Percentiles rank a stretch among this genome's conserved stretches.
These are phyloP conservation scores for Malassezia pachydermatis DNA, from an alignment of 1,284 basidiomycete species.

Conservation along the genomic window DNA sequence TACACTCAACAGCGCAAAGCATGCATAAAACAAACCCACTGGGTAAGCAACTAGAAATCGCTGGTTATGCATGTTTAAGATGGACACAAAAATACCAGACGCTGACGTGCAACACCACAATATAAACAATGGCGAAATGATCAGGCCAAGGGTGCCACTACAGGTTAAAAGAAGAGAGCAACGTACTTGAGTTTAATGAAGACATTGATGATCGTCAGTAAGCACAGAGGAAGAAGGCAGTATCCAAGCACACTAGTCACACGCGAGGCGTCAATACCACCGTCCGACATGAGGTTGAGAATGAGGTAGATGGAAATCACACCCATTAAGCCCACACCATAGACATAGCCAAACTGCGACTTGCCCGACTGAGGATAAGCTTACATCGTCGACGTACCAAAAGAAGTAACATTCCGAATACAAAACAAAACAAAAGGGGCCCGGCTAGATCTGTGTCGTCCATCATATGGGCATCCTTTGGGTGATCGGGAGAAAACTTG, in stretches of 20 bases:
- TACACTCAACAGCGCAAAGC: slow-evolving; percentile 44
- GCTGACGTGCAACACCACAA: slow-evolving; percentile 45
- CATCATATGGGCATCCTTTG: slow-evolving; percentile 80
- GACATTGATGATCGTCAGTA: slow-evolving; percentile 81
- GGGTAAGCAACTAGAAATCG: slow-evolving; percentile 46
- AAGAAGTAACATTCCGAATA: slow-evolving; percentile 44
- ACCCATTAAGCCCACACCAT: slow-evolving; percentile 89
- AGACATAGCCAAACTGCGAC: slow-evolving; percentile 97
- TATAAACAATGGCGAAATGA: slow-evolving; percentile 43
- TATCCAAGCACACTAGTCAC: slow-evolving; percentile 93
- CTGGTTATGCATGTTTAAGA: slow-evolving; percentile 42
- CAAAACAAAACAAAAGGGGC: slow-evolving; percentile 90
- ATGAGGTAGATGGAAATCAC: slow-evolving; percentile 88
- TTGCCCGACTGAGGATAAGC: slow-evolving; percentile 70
- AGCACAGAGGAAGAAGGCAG: slow-evolving; percentile 91
- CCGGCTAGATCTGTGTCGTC: slow-evolving; percentile 97
- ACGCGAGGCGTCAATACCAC: slow-evolving; percentile 88
- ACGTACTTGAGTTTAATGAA: slow-evolving; percentile 78
- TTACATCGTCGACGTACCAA: slow-evolving; percentile 11
- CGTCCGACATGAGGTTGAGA: slow-evolving; percentile 92
- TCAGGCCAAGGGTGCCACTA: slow-evolving; percentile 31
- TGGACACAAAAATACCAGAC: slow-evolving; percentile 47
- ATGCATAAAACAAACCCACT: slow-evolving; percentile 43
- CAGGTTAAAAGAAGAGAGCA: neutral
- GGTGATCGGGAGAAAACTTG: slow-evolving; percentile 53